Percentiles rank a stretch among this genome's conserved stretches.
Evolutionary conservation across 2,329 filamentous ascomycete genomes (phyloP).

Genomic region (Cytospora piceae): DNA sequence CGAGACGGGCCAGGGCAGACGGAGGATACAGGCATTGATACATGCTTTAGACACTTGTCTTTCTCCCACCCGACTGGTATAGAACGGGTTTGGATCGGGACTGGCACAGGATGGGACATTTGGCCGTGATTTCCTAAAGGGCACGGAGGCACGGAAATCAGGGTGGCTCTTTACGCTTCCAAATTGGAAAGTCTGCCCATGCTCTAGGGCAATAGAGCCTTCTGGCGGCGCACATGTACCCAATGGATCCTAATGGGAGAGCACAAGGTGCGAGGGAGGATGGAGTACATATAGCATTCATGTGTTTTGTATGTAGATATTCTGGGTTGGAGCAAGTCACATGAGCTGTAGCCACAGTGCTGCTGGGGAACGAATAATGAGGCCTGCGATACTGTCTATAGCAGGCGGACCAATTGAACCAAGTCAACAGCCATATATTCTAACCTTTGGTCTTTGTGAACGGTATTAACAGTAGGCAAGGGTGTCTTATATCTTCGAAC

Average conservation of each 20-base stretch:
- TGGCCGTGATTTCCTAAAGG: not conserved
- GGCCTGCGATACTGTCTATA: not conserved
- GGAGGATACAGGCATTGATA: slow-evolving; percentile 23
- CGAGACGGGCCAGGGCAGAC: slow-evolving; percentile 19
- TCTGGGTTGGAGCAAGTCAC: not conserved
- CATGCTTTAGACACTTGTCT: slow-evolving; percentile 13
- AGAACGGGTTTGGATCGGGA: slow-evolving; percentile 18
- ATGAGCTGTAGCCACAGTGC: not conserved
- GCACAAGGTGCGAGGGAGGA: slow-evolving; percentile 3
- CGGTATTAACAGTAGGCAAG: not conserved
- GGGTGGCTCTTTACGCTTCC: slow-evolving; percentile 9
- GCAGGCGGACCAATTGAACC: not conserved
- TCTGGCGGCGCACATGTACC: slow-evolving; percentile 8
- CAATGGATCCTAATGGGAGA: slow-evolving; percentile 12
- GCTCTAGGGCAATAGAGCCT: not conserved
- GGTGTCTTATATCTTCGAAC: not conserved
- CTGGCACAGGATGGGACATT: slow-evolving; percentile 1
- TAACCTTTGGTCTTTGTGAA: not conserved
- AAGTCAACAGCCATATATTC: not conserved
- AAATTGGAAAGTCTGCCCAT: slow-evolving; percentile 11
- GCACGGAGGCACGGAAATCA: slow-evolving; percentile 3
- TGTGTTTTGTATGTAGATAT: slow-evolving; percentile 15
- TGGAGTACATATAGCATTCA: slow-evolving; percentile 4
- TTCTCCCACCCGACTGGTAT: slow-evolving; percentile 15
- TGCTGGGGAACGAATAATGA: not conserved